Conservation (phyloP, 306 rosid species). For the Lagenaria siceraria region DNA sequence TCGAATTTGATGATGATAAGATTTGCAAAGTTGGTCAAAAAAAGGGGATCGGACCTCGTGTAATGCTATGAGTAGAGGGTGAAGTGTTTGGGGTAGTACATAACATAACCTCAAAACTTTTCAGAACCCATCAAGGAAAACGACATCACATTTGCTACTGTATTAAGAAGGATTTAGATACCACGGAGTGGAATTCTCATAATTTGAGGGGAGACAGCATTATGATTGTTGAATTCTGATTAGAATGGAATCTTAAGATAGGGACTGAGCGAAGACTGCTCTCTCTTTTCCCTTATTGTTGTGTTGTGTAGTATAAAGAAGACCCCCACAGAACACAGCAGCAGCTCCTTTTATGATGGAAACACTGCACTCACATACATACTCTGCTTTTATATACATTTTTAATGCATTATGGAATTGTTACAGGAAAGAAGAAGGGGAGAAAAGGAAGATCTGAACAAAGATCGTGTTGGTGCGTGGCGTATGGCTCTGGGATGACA, state of each 20-base stretch:
- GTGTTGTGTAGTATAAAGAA: no score
- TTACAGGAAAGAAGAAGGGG: not conserved
- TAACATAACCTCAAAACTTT: not conserved
- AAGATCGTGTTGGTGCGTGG: not conserved
- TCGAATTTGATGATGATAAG: conserved; percentile 4
- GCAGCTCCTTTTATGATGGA: not conserved
- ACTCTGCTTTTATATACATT: not conserved
- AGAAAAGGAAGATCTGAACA: not conserved
- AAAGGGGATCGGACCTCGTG: not conserved
- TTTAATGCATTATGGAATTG: not conserved
- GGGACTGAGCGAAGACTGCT: not conserved
- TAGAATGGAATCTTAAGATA: not conserved
- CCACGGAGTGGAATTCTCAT: not conserved
- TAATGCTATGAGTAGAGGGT: not conserved
- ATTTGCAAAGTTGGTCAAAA: not conserved
- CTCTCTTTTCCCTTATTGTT: not conserved
- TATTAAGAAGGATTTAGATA: not conserved
- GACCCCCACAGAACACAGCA: not conserved
- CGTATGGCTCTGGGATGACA: not conserved
- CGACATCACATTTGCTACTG: not conserved
- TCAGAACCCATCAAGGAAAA: not conserved
- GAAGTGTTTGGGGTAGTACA: not conserved
- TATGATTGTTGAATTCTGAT: not conserved
- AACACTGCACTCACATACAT: not conserved
- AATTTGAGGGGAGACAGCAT: not conserved